These are phyloP conservation scores for Citrus hindsii DNA, from an alignment of 345 rosid species.

Conservation along the genomic window DNA sequence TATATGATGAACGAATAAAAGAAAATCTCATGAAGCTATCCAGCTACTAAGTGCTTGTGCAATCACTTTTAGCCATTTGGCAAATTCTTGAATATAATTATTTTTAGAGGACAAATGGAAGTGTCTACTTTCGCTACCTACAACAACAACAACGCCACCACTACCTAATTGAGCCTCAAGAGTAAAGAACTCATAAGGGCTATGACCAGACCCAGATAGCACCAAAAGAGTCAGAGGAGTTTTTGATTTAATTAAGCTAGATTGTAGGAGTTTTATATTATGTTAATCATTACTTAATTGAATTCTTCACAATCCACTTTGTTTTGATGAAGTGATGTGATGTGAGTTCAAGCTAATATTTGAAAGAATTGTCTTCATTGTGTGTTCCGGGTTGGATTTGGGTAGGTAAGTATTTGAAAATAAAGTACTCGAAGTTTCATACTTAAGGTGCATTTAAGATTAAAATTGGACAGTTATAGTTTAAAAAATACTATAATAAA, in stretches of 20 bases:
- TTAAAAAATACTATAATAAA: too few species aligned
- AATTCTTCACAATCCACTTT: conserved; percentile 11
- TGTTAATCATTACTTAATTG: conserved; percentile 25
- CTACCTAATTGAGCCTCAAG: conserved; percentile 8
- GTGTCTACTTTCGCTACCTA: conserved; percentile 8
- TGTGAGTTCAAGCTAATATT: conserved; percentile 22
- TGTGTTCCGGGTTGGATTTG: not conserved
- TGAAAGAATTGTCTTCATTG: not conserved
- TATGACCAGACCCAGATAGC: not conserved
- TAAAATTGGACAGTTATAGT: fast-evolving
- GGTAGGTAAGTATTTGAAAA: not conserved
- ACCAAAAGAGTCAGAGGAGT: conserved; percentile 12
- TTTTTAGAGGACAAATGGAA: conserved; percentile 28
- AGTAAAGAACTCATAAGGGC: not conserved
- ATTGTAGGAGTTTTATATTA: not conserved
- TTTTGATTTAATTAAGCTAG: conserved; percentile 15
- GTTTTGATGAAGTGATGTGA: conserved; percentile 11
- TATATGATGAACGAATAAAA: conserved; percentile 7
- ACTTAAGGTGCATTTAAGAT: too few species aligned
- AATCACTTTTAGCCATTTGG: conserved; percentile 22
- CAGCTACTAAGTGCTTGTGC: conserved; percentile 5
- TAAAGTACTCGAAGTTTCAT: too few species aligned
- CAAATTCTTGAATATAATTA: not conserved
- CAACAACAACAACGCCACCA: not conserved
- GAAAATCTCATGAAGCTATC: not conserved